Conservation (phyloP, 164 flowering plant genomes). For the Magnolia officinalis region DNA sequence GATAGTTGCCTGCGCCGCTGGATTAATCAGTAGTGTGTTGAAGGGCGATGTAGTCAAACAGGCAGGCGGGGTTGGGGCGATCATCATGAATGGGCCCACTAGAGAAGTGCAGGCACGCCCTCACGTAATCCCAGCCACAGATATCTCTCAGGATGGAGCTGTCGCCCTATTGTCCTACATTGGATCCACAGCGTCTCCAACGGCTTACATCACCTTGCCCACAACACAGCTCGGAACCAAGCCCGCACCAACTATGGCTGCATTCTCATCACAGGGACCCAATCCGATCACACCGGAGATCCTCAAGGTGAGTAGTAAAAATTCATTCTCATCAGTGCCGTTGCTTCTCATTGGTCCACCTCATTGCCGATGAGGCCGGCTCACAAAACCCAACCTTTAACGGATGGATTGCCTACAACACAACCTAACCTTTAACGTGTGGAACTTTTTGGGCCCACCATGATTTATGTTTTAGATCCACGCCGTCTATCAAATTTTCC, state of each 20-base stretch:
- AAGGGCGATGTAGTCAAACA: slow-evolving; percentile 25
- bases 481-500: no score
- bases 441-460: no score
- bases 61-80: slow-evolving; percentile 32
- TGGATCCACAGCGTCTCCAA: not conserved
- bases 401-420: no score
- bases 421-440: no score
- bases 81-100: slow-evolving; percentile 44
- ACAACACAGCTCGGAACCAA: slow-evolving; percentile 1
- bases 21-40: not conserved
- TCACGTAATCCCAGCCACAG: slow-evolving; percentile 47
- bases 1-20: slow-evolving; percentile 31
- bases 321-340: no score
- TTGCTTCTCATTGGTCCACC: no score
- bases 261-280: slow-evolving; percentile 16
- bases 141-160: slow-evolving; percentile 39
- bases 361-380: no score
- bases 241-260: slow-evolving; percentile 1
- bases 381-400: no score
- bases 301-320: slow-evolving; percentile 6
- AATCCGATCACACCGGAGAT: slow-evolving; percentile 3
- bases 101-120: slow-evolving; percentile 32
- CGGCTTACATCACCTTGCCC: slow-evolving; percentile 46
- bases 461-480: no score
- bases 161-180: not conserved